phyloP scores from a whole-genome alignment of 257 asterid genomes.

The Solanum virginianum region DNA sequence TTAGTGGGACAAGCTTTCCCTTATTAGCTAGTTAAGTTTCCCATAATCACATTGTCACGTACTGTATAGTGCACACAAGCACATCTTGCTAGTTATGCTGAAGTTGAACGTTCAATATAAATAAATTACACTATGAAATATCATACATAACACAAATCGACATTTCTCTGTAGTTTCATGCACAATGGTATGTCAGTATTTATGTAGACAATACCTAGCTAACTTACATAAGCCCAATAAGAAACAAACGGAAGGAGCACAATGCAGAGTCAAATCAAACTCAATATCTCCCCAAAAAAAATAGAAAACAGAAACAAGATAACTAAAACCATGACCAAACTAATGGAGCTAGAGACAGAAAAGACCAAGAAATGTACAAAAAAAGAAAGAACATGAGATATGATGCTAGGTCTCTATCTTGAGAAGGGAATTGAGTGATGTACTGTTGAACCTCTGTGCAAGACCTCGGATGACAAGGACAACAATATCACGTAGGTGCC shows the following conservation, averaged over 20 bases:
- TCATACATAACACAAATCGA: neutral
- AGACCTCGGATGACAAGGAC: conserved; percentile 87
- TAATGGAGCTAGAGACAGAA: neutral
- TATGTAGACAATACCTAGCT: neutral
- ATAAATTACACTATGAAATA: neutral
- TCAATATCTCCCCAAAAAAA: neutral
- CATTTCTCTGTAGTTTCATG: neutral
- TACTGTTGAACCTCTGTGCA: conserved; percentile 90
- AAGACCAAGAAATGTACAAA: neutral
- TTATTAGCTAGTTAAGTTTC: neutral
- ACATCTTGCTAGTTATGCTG: neutral
- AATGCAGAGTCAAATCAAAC: neutral
- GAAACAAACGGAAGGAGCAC: neutral
- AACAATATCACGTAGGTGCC: conserved; percentile 83
- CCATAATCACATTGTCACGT: neutral
- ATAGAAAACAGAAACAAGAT: neutral
- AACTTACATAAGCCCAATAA: neutral
- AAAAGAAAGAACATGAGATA: neutral
- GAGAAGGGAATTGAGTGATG: conserved; percentile 88
- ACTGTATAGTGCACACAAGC: neutral
- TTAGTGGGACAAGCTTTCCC: neutral
- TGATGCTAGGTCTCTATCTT: conserved; percentile 50
- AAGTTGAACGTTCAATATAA: neutral
- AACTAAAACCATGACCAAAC: neutral
- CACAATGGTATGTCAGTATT: neutral